Evolutionary conservation across 2,329 filamentous ascomycete genomes (phyloP).

Genomic region (Laburnicola sp.): DNA sequence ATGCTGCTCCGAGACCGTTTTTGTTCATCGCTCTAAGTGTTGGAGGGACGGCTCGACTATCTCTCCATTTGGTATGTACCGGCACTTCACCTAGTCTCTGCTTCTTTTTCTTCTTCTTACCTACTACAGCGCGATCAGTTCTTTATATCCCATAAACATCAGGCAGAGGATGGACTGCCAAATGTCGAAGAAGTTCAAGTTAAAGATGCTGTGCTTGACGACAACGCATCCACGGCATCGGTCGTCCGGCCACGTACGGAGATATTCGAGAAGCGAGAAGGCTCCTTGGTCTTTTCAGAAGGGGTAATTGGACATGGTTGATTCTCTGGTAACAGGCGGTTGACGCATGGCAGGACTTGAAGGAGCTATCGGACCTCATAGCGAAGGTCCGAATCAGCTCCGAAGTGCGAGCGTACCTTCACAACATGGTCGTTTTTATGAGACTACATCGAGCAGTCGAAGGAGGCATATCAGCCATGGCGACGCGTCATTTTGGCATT

Average conservation of each 20-base stretch:
- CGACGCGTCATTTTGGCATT: constrained; percentile 75
- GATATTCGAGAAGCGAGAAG: constrained; percentile 17
- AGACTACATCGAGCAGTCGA: constrained; percentile 84
- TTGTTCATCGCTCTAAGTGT: constrained; percentile 76
- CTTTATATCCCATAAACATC: constrained; percentile 85
- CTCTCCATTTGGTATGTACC: constrained; percentile 46
- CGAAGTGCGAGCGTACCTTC: constrained; percentile 80
- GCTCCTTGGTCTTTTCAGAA: constrained; percentile 47
- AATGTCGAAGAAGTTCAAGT: constrained; percentile 66
- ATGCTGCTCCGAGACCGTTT: constrained; percentile 75
- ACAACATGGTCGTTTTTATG: constrained; percentile 85
- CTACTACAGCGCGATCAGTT: constrained; percentile 77
- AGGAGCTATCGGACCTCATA: constrained; percentile 61
- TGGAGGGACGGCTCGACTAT: constrained; percentile 43
- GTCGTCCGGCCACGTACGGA: constrained; percentile 40
- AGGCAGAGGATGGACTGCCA: constrained; percentile 69
- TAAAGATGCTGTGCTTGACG: constrained; percentile 25
- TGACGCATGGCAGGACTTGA: constrained; percentile 52
- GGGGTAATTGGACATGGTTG: constrained; percentile 42
- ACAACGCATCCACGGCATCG: constrained; percentile 42
- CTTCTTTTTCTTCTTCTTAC: constrained; percentile 41
- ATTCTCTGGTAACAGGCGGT: background rate
- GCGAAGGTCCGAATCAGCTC: constrained; percentile 66
- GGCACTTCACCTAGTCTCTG: background rate
- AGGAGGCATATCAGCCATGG: constrained; percentile 74